Evolutionary conservation across 2,329 filamentous ascomycete genomes (phyloP), one percentile per base, ranked within the genome.

Genomic region (Colletotrichum camelliae): DNA sequence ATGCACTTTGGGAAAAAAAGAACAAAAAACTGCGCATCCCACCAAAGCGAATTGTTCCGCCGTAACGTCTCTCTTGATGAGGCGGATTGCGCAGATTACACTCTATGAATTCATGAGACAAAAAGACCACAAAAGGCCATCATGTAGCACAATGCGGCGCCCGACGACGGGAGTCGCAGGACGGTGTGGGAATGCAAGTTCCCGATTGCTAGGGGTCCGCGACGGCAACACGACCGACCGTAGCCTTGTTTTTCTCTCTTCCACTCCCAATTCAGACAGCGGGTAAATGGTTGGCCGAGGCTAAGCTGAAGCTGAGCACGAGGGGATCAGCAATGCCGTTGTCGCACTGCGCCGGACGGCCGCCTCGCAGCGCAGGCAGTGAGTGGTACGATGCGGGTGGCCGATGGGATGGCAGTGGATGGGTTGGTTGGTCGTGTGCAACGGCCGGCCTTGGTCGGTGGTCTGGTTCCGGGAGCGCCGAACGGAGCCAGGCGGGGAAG

Each of bases 401-500:
- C 72, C 72, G 72, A 61, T 21, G 18, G 61, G 16, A 58, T 31
- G 55, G 27, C 48, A 16, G 21, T 48, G 55, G 58, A 55, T 61
- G 33, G 52, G 61, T 31, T 16, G 18, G 60, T 29, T 58, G 55
- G 24, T 58, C 27, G 29, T 70, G 58, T 72, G 55, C n/a, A 27
- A 67, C 61, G 73, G 69, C 39, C n/a, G 65, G 39, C 21, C 43
- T 21, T 33, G 65, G 29, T 33, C 48, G 24, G 55, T 35, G 21
- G 24, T 48, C 67, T 48, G 73, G 43, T 52, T 15, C 55, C 70
- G 73, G 73, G 48, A 61, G 62, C 62, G 57, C 73, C 69, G 73
- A 72, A 68, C 69, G 73, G 69, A 64, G 69, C 21, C 67, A 24
- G 69, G 73, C 62, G 73, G 73, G 68, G 37, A 43, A 66, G 62